phyloP scores from a whole-genome alignment of 2,329 filamentous ascomycete species.

The Fusarium sulawesiense region DNA sequence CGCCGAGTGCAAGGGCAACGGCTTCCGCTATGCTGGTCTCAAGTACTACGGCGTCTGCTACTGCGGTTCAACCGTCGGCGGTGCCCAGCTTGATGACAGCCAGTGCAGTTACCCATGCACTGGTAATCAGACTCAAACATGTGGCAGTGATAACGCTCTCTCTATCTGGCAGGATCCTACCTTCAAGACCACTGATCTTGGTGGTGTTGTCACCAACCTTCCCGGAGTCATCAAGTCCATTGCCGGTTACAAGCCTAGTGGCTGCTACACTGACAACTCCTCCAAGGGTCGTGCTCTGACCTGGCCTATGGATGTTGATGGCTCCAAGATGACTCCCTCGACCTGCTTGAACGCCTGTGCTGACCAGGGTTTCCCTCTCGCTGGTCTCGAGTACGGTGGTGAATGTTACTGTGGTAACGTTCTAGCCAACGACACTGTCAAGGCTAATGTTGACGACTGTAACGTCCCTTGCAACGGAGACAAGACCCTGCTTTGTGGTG shows the following conservation, averaged over 20 bases:
- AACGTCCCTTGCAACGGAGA: conserved; percentile 65
- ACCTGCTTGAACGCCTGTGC: conserved; percentile 58
- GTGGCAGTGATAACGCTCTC: conserved; percentile 60
- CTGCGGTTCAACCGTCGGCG: conserved; percentile 62
- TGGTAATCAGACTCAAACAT: conserved; percentile 58
- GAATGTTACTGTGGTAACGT: conserved; percentile 66
- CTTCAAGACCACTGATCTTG: conserved; percentile 54
- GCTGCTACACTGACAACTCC: conserved; percentile 67
- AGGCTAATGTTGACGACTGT: conserved; percentile 57
- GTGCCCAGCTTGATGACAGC: conserved; percentile 62
- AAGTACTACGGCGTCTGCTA: conserved; percentile 66
- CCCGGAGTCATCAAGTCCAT: conserved; percentile 51
- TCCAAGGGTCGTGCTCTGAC: conserved; percentile 57
- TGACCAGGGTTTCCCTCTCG: conserved; percentile 59
- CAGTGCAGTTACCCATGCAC: conserved; percentile 69
- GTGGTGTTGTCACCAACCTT: conserved; percentile 50
- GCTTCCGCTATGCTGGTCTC: conserved; percentile 63
- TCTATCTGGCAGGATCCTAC: conserved; percentile 63
- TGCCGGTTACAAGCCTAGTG: conserved; percentile 67
- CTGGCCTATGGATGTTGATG: conserved; percentile 55
- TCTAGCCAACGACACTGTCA: conserved; percentile 59
- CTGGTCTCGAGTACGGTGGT: conserved; percentile 60
- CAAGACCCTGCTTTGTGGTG: conserved; percentile 56
- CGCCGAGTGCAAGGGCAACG: conserved; percentile 63
- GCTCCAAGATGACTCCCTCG: conserved; percentile 55